A percentile compares a stretch with the other conserved stretches of the same genome.
phyloP scores from a whole-genome alignment of 2,329 filamentous ascomycete species.

The Fusarium beomiforme region DNA sequence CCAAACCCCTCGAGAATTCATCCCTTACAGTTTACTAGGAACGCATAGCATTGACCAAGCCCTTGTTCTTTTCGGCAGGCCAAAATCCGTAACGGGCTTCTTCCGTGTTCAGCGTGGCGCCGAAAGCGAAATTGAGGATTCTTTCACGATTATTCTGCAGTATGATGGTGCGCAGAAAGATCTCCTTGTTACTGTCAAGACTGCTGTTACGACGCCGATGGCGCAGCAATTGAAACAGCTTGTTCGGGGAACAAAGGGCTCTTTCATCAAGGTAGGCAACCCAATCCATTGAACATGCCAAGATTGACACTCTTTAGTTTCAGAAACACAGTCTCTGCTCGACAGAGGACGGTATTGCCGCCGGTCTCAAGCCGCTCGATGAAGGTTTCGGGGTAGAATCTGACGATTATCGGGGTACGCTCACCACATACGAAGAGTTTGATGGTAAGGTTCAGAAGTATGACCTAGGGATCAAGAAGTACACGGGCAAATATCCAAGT shows the following conservation, averaged over 20 bases:
- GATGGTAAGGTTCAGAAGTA: conserved; percentile 45
- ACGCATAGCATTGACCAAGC: conserved; percentile 40
- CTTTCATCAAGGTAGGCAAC: conserved; percentile 27
- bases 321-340: conserved; percentile 53
- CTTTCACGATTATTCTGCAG: conserved; percentile 67
- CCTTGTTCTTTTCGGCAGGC: conserved; percentile 17
- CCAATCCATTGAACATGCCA: accelerated
- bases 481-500: conserved; percentile 51
- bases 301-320: conserved; percentile 58
- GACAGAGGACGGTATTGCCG: conserved; percentile 35
- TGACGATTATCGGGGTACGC: conserved; percentile 34
- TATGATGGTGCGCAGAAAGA: conserved; percentile 56
- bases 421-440: conserved; percentile 52
- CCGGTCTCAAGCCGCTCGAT: conserved; percentile 23
- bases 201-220: conserved; percentile 24
- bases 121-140: conserved; percentile 54
- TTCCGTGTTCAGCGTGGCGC: conserved; percentile 32
- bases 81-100: conserved; percentile 37
- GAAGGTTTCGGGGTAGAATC: conserved; percentile 29
- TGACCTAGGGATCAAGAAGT: conserved; percentile 46
- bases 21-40: background rate
- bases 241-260: conserved; percentile 35
- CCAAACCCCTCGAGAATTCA: accelerated
- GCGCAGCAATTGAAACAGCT: conserved; percentile 31
- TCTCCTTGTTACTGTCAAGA: conserved; percentile 37